A percentile compares a stretch with the other conserved stretches of the same genome.
phyloP scores from a whole-genome alignment of 2,329 filamentous ascomycete genomes.

The Beauveria brongniartii region DNA sequence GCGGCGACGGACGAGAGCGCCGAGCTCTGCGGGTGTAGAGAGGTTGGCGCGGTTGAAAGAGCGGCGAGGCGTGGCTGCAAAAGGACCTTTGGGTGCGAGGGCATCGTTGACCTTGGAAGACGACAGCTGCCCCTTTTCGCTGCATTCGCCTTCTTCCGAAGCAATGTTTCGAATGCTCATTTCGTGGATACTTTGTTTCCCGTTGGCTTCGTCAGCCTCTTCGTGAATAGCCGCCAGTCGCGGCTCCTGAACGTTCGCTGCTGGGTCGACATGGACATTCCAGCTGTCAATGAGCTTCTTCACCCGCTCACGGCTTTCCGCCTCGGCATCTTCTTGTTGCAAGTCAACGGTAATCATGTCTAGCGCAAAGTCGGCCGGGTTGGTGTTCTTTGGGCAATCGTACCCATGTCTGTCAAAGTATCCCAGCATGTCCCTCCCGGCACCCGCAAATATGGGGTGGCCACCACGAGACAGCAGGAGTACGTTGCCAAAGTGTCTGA shows the following conservation, averaged over 20 bases:
- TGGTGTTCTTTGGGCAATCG: slow-evolving; percentile 60
- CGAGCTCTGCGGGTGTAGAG: slow-evolving; percentile 63
- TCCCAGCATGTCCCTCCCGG: slow-evolving; percentile 52
- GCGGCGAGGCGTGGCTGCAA: slow-evolving; percentile 24
- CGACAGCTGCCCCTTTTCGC: not conserved
- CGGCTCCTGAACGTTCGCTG: slow-evolving; percentile 7
- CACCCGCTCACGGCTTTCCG: slow-evolving; percentile 54
- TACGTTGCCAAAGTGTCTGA: slow-evolving; percentile 62
- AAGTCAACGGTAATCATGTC: slow-evolving; percentile 71
- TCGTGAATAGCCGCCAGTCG: slow-evolving; percentile 24
- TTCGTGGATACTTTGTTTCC: slow-evolving; percentile 15
- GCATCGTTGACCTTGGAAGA: not conserved
- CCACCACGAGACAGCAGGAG: slow-evolving; percentile 64
- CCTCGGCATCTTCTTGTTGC: slow-evolving; percentile 55
- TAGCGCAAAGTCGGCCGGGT: slow-evolving; percentile 70
- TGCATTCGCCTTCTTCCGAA: not conserved
- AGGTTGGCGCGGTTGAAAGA: slow-evolving; percentile 38
- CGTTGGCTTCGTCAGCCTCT: slow-evolving; percentile 17
- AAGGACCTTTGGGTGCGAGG: slow-evolving; percentile 10
- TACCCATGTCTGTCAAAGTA: slow-evolving; percentile 56
- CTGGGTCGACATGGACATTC: slow-evolving; percentile 22
- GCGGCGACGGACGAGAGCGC: slow-evolving; percentile 55
- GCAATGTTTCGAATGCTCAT: not conserved
- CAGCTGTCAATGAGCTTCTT: slow-evolving; percentile 52
- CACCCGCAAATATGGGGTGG: slow-evolving; percentile 58